Percentiles rank a stretch among this genome's conserved stretches.
phyloP scores from a whole-genome alignment of 116 monocot species.

The Zostera marina region DNA sequence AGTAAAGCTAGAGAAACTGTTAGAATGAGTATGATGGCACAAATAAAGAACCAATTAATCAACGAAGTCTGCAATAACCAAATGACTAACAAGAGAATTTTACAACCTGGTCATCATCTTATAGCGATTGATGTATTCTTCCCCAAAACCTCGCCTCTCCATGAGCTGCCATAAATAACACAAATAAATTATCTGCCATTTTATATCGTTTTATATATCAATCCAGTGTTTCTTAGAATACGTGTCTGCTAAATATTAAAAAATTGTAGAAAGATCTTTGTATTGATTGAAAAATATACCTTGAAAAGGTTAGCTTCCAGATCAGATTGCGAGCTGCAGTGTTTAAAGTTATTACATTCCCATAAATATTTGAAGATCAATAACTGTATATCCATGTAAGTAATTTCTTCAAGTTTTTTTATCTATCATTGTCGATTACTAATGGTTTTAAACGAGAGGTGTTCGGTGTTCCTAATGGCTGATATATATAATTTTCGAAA shows the following conservation, averaged over 20 bases:
- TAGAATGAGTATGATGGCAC: too few species aligned
- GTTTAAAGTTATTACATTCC: neutral
- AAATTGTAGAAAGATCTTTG: too few species aligned
- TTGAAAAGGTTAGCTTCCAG: slow-evolving; percentile 96
- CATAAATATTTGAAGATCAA: too few species aligned
- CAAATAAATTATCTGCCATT: neutral
- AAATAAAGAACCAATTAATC: neutral
- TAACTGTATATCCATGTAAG: too few species aligned
- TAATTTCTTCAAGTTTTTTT: too few species aligned
- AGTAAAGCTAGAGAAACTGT: too few species aligned
- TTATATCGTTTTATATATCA: neutral
- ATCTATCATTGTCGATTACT: neutral
- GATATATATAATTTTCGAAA: neutral
- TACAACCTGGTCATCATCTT: slow-evolving; percentile 96
- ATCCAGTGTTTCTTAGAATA: neutral
- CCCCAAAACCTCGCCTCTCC: slow-evolving; percentile 85
- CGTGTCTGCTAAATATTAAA: too few species aligned
- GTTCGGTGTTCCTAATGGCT: too few species aligned
- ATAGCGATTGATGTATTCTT: slow-evolving; percentile 93
- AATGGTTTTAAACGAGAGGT: neutral
- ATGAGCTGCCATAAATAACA: slow-evolving; percentile 48
- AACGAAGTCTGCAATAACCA: neutral
- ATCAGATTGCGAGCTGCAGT: slow-evolving; percentile 90
- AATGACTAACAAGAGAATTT: neutral
- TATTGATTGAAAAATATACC: slow-evolving; percentile 17